Base-by-base conservation (phyloP, 2,329 filamentous ascomycete species). In the Alternaria triticimaculans region DNA sequence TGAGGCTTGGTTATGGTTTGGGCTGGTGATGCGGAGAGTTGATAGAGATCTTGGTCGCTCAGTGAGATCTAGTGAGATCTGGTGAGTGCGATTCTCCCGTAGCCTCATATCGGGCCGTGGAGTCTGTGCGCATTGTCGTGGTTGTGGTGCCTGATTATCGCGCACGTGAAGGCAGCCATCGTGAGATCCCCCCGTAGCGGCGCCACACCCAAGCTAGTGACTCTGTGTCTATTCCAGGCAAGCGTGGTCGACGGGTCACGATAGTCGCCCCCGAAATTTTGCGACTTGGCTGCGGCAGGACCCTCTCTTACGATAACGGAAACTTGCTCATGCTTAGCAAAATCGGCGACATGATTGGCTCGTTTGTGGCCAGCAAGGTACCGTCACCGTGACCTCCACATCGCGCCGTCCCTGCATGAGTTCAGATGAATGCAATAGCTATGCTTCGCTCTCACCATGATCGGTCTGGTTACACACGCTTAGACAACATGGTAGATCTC, bases 341-440 rank as follows among this genome's bases (percentile, higher is more conserved):
- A 68, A 23, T 10, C 21, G n/a, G 7, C 0, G 6, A 14, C 9
- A 2, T 67, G 25, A 72, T 74, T 73, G 66, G 69, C 60, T 65
- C 66, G 59, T 49, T 62, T 62, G 23, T 2, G 62, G 26, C 69
- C 68, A 73, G 21, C 70, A 72, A 60, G 66, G 72, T 74, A 62
- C 64, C 43, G 18, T 49, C 23, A 46, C 23, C 28, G 15, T n/a
- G 23, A 18, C 28, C 28, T 60, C 57, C 60, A 62, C 63, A 46
- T 51, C 28, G 48, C 41, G 23, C 28, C 3, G 15, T 51, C 18
- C 9, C 20, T 45, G 23, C 23, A 25, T 18, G 18, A 59, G 15
- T 11, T 50, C 41, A 41, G 25, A 30, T n/a, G 21, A 7, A 44
- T 15, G 43, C 10, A 20, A 18, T 18, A 8, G 11, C 4, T 8